Evolutionary conservation across 306 rosid species (phyloP), one percentile per base, ranked within the genome.

Genomic region (Hylodesmum podocarpum): DNA sequence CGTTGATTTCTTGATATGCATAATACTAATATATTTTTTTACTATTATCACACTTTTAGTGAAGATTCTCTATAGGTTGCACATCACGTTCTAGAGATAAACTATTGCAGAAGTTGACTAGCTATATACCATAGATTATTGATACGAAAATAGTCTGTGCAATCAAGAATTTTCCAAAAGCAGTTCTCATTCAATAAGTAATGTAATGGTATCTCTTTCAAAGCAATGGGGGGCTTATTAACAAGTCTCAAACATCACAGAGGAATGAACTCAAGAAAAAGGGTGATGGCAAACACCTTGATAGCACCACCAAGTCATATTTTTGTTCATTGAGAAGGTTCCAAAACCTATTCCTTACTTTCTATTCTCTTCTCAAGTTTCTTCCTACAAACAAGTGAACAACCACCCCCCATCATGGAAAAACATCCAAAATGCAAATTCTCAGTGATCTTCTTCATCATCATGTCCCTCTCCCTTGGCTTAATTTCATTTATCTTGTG

Each of bases 401-500:
- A 69, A 66, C 46, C 28, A 19, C 31, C 73, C 31, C 73, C 39
- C 78, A 75, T 41, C 65, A 91, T 89, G 96, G 91, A 79, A 75
- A 85, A 37, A 13, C 83, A 44, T 74, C 54, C 66, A 8, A 58
- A 11, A 79, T 73, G 47, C 76, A 83, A 82, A 36, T 73, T 78
- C 28, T 44, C 67, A 29, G 18, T 77, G 6, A 66, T 64, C 34
- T 79, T 80, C 61, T 67, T 71, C 67, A 4, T 87, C 22, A 65
- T 83, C 46, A 21, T 80, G 66, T 84, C 83, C 41, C 89, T 80
- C 82, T 84, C 77, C 46, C 87, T 88, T 40, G 90, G 96, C 43
- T 33, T 87, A 28, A 40, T 83, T 58, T 87, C 98, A 77, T 82
- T 79, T 66, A 19, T 78, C 28, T 83, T 87, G 6, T 93, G 97